Evolutionary conservation across 192 early-diverging fungal species (phyloP), one percentile per base, ranked within the genome.

Genomic region (Diversispora epigaea): DNA sequence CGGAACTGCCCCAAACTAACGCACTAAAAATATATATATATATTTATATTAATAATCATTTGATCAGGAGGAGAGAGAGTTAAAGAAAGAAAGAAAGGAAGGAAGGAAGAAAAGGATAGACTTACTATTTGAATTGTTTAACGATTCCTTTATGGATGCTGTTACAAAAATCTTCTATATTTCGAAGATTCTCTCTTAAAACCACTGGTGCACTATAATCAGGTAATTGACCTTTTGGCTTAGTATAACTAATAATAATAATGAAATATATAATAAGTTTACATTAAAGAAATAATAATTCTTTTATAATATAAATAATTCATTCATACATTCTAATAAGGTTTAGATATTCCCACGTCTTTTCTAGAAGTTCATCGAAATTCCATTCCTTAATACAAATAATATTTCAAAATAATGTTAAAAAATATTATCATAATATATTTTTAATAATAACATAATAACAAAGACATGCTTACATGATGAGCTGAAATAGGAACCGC

Each of bases 151-250:
- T 93, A 86, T 99, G 97, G 80, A 98, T 98, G 63, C 89, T 87
- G 83, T 98, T 93, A 90, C 97, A 98, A 79, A 99, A 98, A 74
- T 95, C 95, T 78, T 93, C 90, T 4, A 99, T 84, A 2, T 90
- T 80, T 62, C 85, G 77, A 17, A 84, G 82, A 58, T 88, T 89
- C 46, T 86, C 80, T 65, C 90, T 87, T 71, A 99, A 81, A 45
- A 99, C 96, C 45, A 99, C 95, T 17, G 97, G 97, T 14, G 91
- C 88, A 15, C 86, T 86, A 80, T 98, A 99, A 81, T 99, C 97
- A 15, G 97, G 97, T 75, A 98, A 80, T 84, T 92, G 89, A 49
- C 96, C 96, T 81, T 96, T 98, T 19, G 96, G 97, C 77, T 96
- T 93, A 61, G 90, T 93, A 79, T 93, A 92, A 17, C 80, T 83